Conservation (phyloP, 768 basidiomycete species). For the Rhodotorula paludigena region DNA sequence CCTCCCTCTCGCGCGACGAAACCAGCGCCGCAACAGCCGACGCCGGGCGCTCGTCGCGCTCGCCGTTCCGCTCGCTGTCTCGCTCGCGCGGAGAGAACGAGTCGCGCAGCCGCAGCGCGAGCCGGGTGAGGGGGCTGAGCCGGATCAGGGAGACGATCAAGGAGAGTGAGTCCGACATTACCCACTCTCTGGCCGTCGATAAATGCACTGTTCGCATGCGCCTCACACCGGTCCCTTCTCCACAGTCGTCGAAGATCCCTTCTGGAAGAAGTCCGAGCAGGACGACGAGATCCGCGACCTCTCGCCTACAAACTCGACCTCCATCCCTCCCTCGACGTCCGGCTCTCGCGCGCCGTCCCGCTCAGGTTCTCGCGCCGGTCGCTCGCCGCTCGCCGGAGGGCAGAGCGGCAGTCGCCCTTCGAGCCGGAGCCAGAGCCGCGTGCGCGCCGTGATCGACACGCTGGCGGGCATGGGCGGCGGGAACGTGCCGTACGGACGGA, state of each 20-base stretch:
- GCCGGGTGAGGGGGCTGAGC: not conserved
- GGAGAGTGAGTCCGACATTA: not conserved
- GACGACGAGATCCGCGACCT: not conserved
- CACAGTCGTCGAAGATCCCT: slow-evolving; percentile 12
- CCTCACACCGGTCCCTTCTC: no score
- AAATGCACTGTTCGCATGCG: not conserved
- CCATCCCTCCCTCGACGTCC: not conserved
- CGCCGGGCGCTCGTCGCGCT: no score
- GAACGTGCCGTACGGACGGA: not conserved
- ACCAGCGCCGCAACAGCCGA: no score
- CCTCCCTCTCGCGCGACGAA: no score
- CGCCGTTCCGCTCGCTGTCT: no score
- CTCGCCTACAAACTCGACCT: not conserved
- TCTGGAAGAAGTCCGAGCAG: slow-evolving; percentile 7
- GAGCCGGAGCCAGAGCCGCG: not conserved
- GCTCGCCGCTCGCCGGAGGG: not conserved
- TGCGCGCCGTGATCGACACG: not conserved
- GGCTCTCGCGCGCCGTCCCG: not conserved
- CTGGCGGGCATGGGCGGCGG: not conserved
- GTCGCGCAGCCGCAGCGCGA: not conserved
- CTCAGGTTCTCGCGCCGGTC: not conserved
- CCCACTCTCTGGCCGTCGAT: not conserved
- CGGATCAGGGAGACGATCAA: not conserved
- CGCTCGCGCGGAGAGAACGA: not conserved
- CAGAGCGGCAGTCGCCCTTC: no score